Percentiles rank a stretch among this genome's conserved stretches.
Conservation (phyloP, 2,329 filamentous ascomycete genomes). For the Lasiodiplodia citricola region DNA sequence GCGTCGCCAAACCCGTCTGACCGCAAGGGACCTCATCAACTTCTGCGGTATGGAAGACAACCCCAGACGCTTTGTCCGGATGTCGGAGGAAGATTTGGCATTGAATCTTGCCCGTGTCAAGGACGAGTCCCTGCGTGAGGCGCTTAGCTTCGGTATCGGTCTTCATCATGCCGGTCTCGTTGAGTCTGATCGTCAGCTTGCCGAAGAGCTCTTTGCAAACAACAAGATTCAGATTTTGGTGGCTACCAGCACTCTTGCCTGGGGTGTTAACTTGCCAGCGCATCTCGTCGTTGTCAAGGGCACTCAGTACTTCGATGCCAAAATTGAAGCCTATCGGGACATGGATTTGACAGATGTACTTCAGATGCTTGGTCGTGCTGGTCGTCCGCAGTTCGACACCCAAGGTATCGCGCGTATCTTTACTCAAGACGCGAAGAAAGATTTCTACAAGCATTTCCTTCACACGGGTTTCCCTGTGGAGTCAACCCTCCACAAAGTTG, state of each 20-base stretch:
- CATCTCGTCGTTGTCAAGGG: conserved; percentile 98
- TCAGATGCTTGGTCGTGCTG: conserved; percentile 96
- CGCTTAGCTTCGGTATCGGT: conserved; percentile 96
- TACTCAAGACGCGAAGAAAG: conserved; percentile 96
- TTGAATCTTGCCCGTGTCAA: conserved; percentile 88
- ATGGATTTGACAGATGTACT: conserved; percentile 98
- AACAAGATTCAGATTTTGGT: conserved; percentile 98
- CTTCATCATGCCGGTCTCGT: conserved; percentile 96
- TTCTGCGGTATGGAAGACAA: conserved; percentile 99
- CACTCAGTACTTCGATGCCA: conserved; percentile 97
- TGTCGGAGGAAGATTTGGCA: conserved; percentile 93
- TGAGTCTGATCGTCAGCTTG: conserved; percentile 87
- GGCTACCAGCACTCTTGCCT: conserved; percentile 93
- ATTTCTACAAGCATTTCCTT: conserved; percentile 99
- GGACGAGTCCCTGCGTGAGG: conserved; percentile 88
- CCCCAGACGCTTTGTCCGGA: conserved; percentile 86
- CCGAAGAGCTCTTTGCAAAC: conserved; percentile 93
- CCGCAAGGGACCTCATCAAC: conserved; percentile 95
- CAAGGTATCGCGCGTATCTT: conserved; percentile 97
- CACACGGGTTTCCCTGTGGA: conserved; percentile 98
- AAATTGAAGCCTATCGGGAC: conserved; percentile 96
- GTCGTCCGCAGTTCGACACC: conserved; percentile 93
- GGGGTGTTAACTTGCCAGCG: conserved; percentile 97
- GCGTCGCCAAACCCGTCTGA: conserved; percentile 89
- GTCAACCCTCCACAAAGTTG: conserved; percentile 91